A percentile compares a stretch with the other conserved stretches of the same genome.
phyloP scores from a whole-genome alignment of 768 basidiomycete genomes.

The Pleurotus ostreatus region DNA sequence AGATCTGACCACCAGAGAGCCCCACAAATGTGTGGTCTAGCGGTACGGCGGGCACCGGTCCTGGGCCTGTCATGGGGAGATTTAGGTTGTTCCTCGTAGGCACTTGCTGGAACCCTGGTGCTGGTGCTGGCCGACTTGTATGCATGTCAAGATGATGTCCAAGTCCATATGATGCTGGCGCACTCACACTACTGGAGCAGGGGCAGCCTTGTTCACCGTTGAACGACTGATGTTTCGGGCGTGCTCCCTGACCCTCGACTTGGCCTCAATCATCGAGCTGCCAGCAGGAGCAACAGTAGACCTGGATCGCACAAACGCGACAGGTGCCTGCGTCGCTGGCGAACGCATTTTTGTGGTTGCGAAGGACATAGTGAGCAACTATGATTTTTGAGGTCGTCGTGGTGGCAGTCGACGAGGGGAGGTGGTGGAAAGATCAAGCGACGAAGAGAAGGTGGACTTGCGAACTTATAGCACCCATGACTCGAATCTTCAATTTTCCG shows the following conservation, averaged over 20 bases:
- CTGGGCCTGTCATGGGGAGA: conserved; percentile 31
- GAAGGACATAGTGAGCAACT: conserved; percentile 9
- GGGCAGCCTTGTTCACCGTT: conserved; percentile 53
- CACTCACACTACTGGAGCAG: conserved; percentile 60
- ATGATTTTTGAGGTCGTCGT: background rate
- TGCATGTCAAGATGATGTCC: background rate
- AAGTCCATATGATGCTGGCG: too few relatives aligned
- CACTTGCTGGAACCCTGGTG: conserved; percentile 48
- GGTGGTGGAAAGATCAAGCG: background rate
- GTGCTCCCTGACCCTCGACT: conserved; percentile 75
- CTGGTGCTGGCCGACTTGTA: conserved; percentile 56
- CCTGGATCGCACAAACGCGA: conserved; percentile 39
- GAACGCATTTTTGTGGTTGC: conserved; percentile 10
- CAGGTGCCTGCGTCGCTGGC: conserved; percentile 14
- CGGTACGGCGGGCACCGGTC: conserved; percentile 40
- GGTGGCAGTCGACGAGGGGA: conserved; percentile 7
- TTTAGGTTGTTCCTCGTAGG: conserved; percentile 31
- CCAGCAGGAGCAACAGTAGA: conserved; percentile 39
- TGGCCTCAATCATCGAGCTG: conserved; percentile 68
- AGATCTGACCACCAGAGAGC: conserved; percentile 93
- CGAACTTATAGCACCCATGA: background rate
- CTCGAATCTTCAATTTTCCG: background rate
- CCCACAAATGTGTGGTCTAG: conserved; percentile 88
- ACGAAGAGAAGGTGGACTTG: background rate
- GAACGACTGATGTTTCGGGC: conserved; percentile 72